phyloP scores from a whole-genome alignment of 805 yeast genomes.

The Yamadazyma philogaea region DNA sequence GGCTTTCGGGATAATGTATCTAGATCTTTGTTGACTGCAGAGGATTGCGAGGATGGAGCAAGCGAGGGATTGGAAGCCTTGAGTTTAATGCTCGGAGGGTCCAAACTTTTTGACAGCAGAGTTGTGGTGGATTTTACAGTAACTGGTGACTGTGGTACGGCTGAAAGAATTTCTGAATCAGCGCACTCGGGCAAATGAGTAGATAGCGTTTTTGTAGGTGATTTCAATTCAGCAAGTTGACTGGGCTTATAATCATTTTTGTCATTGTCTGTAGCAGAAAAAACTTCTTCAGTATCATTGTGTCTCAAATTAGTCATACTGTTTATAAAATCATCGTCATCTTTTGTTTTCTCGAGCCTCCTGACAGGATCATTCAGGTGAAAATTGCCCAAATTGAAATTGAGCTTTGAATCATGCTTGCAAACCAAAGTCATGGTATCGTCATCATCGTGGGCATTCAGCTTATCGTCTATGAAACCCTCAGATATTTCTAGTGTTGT shows the following conservation, averaged over 20 bases:
- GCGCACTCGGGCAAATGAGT: background rate
- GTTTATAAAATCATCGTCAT: slow-evolving; percentile 18
- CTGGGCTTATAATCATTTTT: background rate
- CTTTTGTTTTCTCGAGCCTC: background rate
- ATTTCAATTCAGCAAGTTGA: slow-evolving; percentile 1
- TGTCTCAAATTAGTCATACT: slow-evolving; percentile 28
- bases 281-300: slow-evolving; percentile 19
- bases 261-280: slow-evolving; percentile 3
- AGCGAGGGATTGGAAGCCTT: slow-evolving; percentile 13
- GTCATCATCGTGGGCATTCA: slow-evolving; percentile 8
- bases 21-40: slow-evolving; percentile 1
- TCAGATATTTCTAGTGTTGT: slow-evolving; percentile 19
- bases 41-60: slow-evolving; percentile 7
- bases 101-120: background rate
- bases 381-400: slow-evolving; percentile 1
- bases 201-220: background rate
- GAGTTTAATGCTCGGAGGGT: slow-evolving; percentile 9
- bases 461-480: slow-evolving; percentile 8
- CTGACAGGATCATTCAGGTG: background rate
- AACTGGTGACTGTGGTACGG: background rate
- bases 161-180: background rate
- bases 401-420: slow-evolving; percentile 1
- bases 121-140: background rate
- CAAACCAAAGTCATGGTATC: slow-evolving; percentile 13
- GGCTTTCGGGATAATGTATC: slow-evolving; percentile 6